These are phyloP conservation scores for Suillus luteus DNA, from an alignment of 768 basidiomycete species.

Conservation along the genomic window DNA sequence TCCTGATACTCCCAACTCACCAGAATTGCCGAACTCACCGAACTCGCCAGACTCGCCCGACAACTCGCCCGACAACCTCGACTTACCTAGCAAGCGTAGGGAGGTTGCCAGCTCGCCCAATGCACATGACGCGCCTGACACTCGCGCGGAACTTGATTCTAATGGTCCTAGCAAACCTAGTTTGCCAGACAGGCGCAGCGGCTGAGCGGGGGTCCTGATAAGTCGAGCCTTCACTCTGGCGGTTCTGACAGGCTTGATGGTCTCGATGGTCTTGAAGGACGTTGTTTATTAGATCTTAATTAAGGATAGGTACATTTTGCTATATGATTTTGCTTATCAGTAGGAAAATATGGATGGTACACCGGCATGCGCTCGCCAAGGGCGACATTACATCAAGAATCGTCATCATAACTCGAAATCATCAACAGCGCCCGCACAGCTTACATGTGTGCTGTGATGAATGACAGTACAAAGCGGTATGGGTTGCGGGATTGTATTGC, in stretches of 20 bases:
- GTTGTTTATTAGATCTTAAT: not conserved
- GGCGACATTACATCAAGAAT: no score
- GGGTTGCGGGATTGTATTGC: slow-evolving; percentile 56
- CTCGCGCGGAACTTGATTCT: not conserved
- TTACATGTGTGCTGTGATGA: slow-evolving; percentile 8
- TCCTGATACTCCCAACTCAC: no score
- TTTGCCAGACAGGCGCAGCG: not conserved
- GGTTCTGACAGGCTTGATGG: not conserved
- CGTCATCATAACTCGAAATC: slow-evolving; percentile 66
- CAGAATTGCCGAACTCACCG: no score
- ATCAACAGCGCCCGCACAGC: slow-evolving; percentile 60
- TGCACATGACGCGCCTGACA: not conserved
- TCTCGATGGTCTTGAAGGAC: not conserved
- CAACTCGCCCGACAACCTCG: no score
- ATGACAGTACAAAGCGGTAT: slow-evolving; percentile 38
- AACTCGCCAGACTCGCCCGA: no score
- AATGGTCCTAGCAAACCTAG: not conserved
- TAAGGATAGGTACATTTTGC: not conserved
- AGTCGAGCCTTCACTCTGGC: not conserved
- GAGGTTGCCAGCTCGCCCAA: no score
- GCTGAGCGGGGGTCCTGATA: not conserved
- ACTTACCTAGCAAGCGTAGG: no score
- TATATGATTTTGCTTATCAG: not conserved
- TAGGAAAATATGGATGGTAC: not conserved
- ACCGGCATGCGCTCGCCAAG: no score